Percentiles rank a stretch among this genome's conserved stretches.
These are phyloP conservation scores for Penicillium cataractarum DNA, from an alignment of 495 filamentous ascomycete genomes.

Conservation along the genomic window DNA sequence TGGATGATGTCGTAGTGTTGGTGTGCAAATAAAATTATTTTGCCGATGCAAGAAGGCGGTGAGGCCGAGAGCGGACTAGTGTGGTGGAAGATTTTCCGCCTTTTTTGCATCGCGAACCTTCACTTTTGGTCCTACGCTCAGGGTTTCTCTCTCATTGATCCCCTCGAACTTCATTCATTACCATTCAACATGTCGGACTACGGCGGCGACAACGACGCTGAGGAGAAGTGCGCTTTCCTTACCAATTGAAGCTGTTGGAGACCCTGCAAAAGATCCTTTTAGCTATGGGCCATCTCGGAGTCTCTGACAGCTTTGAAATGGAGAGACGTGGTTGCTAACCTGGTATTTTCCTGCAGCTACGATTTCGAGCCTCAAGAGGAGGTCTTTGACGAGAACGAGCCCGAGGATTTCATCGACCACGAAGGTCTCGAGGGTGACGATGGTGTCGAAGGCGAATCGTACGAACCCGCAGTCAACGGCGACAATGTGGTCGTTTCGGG, in stretches of 20 bases:
- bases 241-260: slow-evolving; percentile 4
- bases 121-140: slow-evolving; percentile 14
- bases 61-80: slow-evolving; percentile 37
- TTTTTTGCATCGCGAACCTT: slow-evolving; percentile 34
- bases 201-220: slow-evolving; percentile 66
- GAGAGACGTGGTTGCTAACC: slow-evolving; percentile 19
- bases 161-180: slow-evolving; percentile 13
- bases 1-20: neutral
- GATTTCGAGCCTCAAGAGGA: slow-evolving; percentile 63
- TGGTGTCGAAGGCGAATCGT: slow-evolving; percentile 51
- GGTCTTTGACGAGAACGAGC: slow-evolving; percentile 67
- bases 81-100: slow-evolving; percentile 46
- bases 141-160: slow-evolving; percentile 31
- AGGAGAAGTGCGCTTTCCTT: slow-evolving; percentile 51
- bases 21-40: slow-evolving; percentile 35
- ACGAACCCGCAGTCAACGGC: slow-evolving; percentile 49
- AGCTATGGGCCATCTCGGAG: slow-evolving; percentile 9
- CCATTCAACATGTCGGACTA: slow-evolving; percentile 78
- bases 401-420: slow-evolving; percentile 55
- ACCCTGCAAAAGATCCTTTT: slow-evolving; percentile 13
- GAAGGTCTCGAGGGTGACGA: slow-evolving; percentile 46
- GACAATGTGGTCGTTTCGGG: slow-evolving; percentile 70
- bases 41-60: slow-evolving; percentile 43
- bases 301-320: slow-evolving; percentile 7
- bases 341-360: slow-evolving; percentile 38